Percentiles rank a stretch among this genome's conserved stretches.
phyloP scores from a whole-genome alignment of 139 green algal genomes.

The Nannochloris sp. region DNA sequence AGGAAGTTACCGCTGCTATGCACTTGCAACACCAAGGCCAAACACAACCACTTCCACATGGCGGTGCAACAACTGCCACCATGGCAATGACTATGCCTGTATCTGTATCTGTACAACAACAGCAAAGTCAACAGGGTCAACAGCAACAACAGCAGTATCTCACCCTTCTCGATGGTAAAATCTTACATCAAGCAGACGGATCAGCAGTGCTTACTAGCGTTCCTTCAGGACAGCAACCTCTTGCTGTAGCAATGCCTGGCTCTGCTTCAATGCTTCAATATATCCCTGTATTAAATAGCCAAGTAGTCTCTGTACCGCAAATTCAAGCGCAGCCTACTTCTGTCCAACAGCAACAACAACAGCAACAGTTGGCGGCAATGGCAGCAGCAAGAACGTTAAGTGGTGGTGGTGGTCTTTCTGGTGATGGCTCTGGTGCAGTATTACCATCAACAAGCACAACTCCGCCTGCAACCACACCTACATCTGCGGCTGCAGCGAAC shows the following conservation, averaged over 20 bases:
- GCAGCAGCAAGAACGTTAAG: background rate
- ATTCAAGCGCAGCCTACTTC: background rate
- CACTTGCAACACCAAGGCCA: background rate
- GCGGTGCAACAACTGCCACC: no score
- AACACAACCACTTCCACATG: no score
- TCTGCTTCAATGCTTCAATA: slow-evolving; percentile 9
- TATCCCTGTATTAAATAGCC: slow-evolving; percentile 4
- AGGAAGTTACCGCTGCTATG: background rate
- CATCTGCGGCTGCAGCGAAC: background rate
- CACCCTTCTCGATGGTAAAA: slow-evolving; percentile 1
- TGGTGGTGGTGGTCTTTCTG: background rate
- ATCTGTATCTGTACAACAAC: no score
- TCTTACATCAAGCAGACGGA: slow-evolving; percentile 4
- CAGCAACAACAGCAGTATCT: slow-evolving; percentile 4
- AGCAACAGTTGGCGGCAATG: no score
- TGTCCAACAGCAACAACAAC: no score
- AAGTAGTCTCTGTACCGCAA: background rate
- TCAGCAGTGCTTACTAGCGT: background rate
- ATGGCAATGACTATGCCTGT: no score
- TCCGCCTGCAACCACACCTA: background rate
- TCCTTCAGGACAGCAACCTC: background rate
- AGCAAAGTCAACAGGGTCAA: background rate
- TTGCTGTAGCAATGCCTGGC: background rate
- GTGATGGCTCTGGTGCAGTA: no score
- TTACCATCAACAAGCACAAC: no score